A percentile compares a stretch with the other conserved stretches of the same genome.
phyloP scores from a whole-genome alignment of 805 yeast species.

The Schwanniomyces occidentalis region DNA sequence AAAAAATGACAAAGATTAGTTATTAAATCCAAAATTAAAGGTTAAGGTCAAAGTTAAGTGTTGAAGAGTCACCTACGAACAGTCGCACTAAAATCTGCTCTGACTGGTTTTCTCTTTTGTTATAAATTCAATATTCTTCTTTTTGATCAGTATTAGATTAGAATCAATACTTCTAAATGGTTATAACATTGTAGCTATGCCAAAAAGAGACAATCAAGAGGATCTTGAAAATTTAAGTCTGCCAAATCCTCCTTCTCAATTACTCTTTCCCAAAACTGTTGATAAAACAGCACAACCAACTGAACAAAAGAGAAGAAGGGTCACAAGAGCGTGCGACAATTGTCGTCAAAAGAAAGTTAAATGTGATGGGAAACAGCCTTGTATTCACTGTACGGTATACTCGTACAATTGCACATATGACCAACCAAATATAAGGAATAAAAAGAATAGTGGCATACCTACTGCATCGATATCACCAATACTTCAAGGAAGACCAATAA shows the following conservation, averaged over 20 bases:
- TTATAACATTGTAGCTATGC: constrained; percentile 3
- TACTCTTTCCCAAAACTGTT: constrained; percentile 3
- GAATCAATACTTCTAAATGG: no score
- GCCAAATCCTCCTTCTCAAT: constrained; percentile 3
- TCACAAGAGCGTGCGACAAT: constrained; percentile 73
- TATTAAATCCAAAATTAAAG: no score
- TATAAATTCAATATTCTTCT: no score
- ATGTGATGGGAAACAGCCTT: constrained; percentile 79
- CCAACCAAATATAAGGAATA: constrained; percentile 66
- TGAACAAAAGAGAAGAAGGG: constrained; percentile 56
- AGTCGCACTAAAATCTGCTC: no score
- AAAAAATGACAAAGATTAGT: no score
- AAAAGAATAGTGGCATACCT: constrained; percentile 34
- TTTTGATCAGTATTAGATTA: no score
- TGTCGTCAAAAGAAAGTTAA: constrained; percentile 76
- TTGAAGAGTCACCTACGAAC: no score
- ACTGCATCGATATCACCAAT: constrained; percentile 15
- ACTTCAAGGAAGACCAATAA: constrained; percentile 1
- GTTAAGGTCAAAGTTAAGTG: no score
- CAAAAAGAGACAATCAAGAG: constrained; percentile 1
- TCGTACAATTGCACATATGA: constrained; percentile 83
- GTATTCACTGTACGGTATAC: constrained; percentile 84
- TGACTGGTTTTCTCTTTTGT: no score
- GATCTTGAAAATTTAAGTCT: not conserved
- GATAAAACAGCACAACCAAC: constrained; percentile 7